Conservation (phyloP, 192 early-diverging fungal genomes). For the Coemansia sp. region DNA sequence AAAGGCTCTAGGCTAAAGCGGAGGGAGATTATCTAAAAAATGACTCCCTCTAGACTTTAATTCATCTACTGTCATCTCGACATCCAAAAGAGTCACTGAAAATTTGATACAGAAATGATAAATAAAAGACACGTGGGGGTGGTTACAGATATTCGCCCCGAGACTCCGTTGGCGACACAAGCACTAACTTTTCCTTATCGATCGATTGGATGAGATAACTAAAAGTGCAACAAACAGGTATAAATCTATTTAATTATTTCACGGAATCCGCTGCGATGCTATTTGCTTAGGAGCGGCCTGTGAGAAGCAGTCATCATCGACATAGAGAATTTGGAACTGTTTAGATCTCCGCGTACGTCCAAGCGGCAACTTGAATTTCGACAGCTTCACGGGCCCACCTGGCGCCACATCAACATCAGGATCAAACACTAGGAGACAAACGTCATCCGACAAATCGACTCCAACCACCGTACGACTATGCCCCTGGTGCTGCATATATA, state of each 20-base stretch:
- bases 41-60: too few relatives aligned
- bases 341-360: constrained; percentile 10
- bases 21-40: too few relatives aligned
- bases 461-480: constrained; percentile 71
- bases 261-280: constrained; percentile 8
- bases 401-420: constrained; percentile 39
- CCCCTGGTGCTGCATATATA: constrained; percentile 75
- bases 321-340: constrained; percentile 42
- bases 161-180: not conserved
- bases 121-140: too few relatives aligned
- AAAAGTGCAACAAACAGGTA: not conserved
- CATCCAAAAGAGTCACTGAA: too few relatives aligned
- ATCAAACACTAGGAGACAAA: constrained; percentile 67
- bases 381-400: not conserved
- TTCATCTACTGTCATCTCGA: too few relatives aligned
- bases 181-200: too few relatives aligned
- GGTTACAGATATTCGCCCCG: not conserved
- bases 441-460: constrained; percentile 55
- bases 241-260: not conserved
- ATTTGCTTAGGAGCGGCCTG: constrained; percentile 6
- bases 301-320: constrained; percentile 9
- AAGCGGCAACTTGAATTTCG: constrained; percentile 9
- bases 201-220: not conserved
- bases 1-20: too few relatives aligned
- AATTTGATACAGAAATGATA: too few relatives aligned